Base-by-base conservation (phyloP, 2,329 filamentous ascomycete genomes). In the Ophiostoma himal-ulmi region DNA sequence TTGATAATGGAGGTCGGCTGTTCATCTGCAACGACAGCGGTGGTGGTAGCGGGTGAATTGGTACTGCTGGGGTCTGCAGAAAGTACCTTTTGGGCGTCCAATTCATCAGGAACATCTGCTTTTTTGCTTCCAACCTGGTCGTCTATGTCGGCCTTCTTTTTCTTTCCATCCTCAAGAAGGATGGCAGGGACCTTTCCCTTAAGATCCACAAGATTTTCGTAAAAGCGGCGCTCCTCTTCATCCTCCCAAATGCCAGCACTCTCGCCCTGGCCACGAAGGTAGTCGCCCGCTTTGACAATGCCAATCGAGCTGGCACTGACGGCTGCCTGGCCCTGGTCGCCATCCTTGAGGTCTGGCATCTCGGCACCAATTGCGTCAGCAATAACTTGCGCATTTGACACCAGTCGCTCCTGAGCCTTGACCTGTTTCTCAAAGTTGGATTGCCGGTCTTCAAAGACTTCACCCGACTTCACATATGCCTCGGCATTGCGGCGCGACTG, bases 171-270 rank as follows among this genome's bases (percentile, higher is more conserved):
- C 77, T 99, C 95, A 0, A 99, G 86, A 10, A 99, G 83, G 75
- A 99, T 96, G 1, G 91, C 91, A 0, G 95, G 96, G 2, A 99
- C 95, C 75, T 97, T 96, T 75, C 96, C 95, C 77, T 96, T 97
- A 20, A 99, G 83, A 77, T 99, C 95, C 14, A 96, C 91, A 13
- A 99, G 80, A 74, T 97, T 98, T 82, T 99, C 95, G 80, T 99
- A 99, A 79, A 99, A 99, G 72, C 95, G 91, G 72, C 95, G 89
- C 80, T 99, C 94, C 70, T 99, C 95, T 77, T 99, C 95, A 75
- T 99, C 95, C 81, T 97, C 94, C 95, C 95, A 99, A 73, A 99
- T 98, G 0, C 95, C 95, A 34, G 94, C 87, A 26, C 93, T 94
- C 71, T 98, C 94, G 30, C 90, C 91, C 78, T 96, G 92, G 14